phyloP scores from a whole-genome alignment of 208 protist genomes.

The Leishmania turanica region DNA sequence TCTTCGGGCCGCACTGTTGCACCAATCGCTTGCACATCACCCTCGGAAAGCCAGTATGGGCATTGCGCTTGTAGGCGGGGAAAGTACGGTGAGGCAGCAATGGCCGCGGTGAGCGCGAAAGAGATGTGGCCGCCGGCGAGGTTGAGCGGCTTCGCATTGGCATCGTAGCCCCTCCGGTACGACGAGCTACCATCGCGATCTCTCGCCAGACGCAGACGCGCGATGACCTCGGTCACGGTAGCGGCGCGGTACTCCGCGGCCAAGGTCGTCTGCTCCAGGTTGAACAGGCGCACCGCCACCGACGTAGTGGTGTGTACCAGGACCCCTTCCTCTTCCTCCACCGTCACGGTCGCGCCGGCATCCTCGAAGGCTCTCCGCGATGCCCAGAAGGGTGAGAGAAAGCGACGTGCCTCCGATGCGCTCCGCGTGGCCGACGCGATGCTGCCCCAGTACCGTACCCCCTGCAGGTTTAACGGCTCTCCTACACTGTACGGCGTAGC shows the following conservation, averaged over 20 bases:
- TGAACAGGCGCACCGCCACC: conserved; percentile 39
- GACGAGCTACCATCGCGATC: neutral
- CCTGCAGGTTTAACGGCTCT: conserved; percentile 20
- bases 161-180: neutral
- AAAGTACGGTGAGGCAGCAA: conserved; percentile 24
- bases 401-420: conserved; percentile 22
- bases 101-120: neutral
- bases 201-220: neutral
- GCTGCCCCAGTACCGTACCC: conserved; percentile 28
- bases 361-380: conserved; percentile 24
- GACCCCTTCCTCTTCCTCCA: conserved; percentile 24
- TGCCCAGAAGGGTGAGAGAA: conserved; percentile 58
- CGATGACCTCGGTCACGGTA: conserved; percentile 1
- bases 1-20: conserved; percentile 35
- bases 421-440: conserved; percentile 24
- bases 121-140: neutral
- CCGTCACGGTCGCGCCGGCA: conserved; percentile 21
- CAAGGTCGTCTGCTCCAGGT: conserved; percentile 61
- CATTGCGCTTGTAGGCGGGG: conserved; percentile 15
- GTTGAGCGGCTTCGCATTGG: neutral
- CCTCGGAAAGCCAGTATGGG: conserved; percentile 41
- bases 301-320: conserved; percentile 14
- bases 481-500: neutral
- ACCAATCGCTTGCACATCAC: conserved; percentile 28
- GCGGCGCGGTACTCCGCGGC: neutral